Conservation (phyloP, 768 basidiomycete genomes). For the Rhizopogon vesiculosus region DNA sequence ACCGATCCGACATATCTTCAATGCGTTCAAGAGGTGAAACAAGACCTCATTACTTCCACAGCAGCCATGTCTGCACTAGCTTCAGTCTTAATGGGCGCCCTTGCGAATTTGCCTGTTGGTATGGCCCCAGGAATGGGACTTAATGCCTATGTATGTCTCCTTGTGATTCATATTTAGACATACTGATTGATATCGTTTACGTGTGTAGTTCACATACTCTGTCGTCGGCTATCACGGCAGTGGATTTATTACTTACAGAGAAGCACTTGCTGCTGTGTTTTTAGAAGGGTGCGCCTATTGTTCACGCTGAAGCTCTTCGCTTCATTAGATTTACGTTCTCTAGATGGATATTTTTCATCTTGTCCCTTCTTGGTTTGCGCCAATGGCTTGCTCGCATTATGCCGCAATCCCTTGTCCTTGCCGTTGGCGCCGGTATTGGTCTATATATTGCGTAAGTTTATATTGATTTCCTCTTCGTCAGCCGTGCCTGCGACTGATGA, state of each 20-base stretch:
- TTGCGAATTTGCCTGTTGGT: constrained; percentile 87
- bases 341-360: constrained; percentile 77
- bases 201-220: constrained; percentile 72
- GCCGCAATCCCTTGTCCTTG: constrained; percentile 81
- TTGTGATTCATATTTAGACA: background rate
- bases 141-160: constrained; percentile 64
- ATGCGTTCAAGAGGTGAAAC: constrained; percentile 58
- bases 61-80: constrained; percentile 73
- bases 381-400: constrained; percentile 89
- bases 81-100: constrained; percentile 76
- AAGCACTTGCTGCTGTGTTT: constrained; percentile 83
- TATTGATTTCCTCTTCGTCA: constrained; percentile 1
- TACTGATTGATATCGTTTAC: background rate
- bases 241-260: constrained; percentile 62
- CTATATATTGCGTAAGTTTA: constrained; percentile 73
- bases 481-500: constrained; percentile 7
- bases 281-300: constrained; percentile 64
- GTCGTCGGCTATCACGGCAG: constrained; percentile 83
- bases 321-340: background rate
- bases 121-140: constrained; percentile 84
- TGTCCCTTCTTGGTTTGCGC: constrained; percentile 79
- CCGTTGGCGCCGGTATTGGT: constrained; percentile 85
- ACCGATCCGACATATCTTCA: constrained; percentile 47
- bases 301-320: background rate
- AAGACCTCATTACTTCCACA: constrained; percentile 80